phyloP scores from a whole-genome alignment of 2,329 filamentous ascomycete genomes.

The Hysterium pulicare region DNA sequence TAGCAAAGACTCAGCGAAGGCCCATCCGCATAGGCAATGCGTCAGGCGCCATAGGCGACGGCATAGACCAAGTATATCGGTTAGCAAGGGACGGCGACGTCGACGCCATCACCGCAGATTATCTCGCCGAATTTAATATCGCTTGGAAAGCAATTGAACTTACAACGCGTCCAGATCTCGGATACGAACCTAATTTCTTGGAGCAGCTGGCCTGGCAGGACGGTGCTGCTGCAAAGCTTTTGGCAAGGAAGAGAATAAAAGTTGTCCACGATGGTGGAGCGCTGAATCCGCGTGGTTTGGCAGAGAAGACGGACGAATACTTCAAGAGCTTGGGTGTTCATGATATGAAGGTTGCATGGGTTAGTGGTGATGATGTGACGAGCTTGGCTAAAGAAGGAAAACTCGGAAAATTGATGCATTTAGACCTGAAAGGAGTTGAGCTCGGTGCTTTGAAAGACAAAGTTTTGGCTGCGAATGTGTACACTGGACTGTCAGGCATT shows the following conservation, averaged over 20 bases:
- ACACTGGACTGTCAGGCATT: conserved; percentile 43
- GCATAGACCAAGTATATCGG: conserved; percentile 26
- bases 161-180: conserved; percentile 20
- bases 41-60: conserved; percentile 31
- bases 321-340: conserved; percentile 12
- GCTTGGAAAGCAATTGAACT: conserved; percentile 33
- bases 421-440: conserved; percentile 10
- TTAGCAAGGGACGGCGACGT: conserved; percentile 20
- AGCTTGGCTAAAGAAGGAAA: conserved; percentile 9
- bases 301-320: conserved; percentile 36
- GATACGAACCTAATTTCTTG: conserved; percentile 29
- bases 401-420: conserved; percentile 13
- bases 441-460: conserved; percentile 7
- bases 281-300: conserved; percentile 50
- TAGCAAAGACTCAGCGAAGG: conserved; percentile 8
- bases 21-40: conserved; percentile 32
- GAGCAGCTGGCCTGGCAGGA: conserved; percentile 27
- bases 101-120: conserved; percentile 36
- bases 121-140: conserved; percentile 34
- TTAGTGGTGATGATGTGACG: conserved; percentile 40
- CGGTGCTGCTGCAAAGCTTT: conserved; percentile 27
- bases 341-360: conserved; percentile 36
- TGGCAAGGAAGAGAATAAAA: conserved; percentile 47
- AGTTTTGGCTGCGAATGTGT: conserved; percentile 44
- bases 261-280: conserved; percentile 55